Percentiles rank a stretch among this genome's conserved stretches.
Conservation (phyloP, 768 basidiomycete species). For the Lyophyllum decastes region DNA sequence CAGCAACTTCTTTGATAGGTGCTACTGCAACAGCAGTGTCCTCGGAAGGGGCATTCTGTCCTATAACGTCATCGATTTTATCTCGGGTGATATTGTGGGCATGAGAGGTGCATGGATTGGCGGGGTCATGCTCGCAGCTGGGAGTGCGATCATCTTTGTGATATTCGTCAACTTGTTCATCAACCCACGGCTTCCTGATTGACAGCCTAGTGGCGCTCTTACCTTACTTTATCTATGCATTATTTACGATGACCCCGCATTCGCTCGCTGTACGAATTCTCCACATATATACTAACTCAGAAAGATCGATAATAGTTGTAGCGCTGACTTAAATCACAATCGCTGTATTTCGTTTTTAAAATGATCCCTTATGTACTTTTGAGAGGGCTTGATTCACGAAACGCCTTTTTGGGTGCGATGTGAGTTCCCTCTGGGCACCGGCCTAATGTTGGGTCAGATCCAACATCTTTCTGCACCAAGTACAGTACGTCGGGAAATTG, state of each 20-base stretch:
- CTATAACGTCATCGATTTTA: slow-evolving; percentile 28
- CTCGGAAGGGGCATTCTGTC: slow-evolving; percentile 25
- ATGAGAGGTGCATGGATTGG: slow-evolving; percentile 38
- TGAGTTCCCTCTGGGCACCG: no score
- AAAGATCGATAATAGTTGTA: no score
- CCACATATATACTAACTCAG: no score
- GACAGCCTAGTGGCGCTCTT: not conserved
- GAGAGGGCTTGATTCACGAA: no score
- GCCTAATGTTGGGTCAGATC: no score
- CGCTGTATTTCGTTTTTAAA: no score
- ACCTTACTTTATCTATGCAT: not conserved
- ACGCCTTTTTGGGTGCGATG: no score
- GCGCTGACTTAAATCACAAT: no score
- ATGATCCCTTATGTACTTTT: no score
- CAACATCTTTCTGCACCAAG: no score
- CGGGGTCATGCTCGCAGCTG: slow-evolving; percentile 29
- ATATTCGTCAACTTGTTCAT: slow-evolving; percentile 27
- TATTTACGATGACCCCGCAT: not conserved
- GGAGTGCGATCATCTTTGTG: slow-evolving; percentile 24
- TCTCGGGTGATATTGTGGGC: slow-evolving; percentile 18
- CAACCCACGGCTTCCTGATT: slow-evolving; percentile 20
- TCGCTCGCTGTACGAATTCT: not conserved
- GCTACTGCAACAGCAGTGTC: slow-evolving; percentile 37
- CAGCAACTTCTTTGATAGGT: slow-evolving; percentile 31
- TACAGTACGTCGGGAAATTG: no score